Conservation (phyloP, 2,329 filamentous ascomycete genomes). For the Neoascochyta sp. region DNA sequence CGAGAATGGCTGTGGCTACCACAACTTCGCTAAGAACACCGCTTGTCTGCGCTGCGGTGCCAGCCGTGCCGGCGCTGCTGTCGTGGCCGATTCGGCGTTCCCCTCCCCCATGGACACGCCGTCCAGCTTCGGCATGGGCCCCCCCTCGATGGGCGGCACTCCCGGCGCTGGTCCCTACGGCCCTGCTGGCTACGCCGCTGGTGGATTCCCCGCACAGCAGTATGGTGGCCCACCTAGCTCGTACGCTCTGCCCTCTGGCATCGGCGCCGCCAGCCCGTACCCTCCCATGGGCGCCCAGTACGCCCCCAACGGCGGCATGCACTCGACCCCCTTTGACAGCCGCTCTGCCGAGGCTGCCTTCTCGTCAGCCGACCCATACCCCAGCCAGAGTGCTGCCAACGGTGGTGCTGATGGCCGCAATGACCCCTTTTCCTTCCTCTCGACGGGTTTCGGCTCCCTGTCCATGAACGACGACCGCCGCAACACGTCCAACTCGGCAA, state of each 20-base stretch:
- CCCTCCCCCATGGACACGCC: conserved; percentile 84
- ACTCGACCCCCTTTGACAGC: conserved; percentile 87
- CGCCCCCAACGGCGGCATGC: conserved; percentile 70
- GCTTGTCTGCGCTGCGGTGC: conserved; percentile 95
- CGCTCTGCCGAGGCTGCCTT: conserved; percentile 93
- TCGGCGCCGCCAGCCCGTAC: conserved; percentile 76
- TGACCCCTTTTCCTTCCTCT: conserved; percentile 78
- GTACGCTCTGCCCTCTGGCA: conserved; percentile 81
- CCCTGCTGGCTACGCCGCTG: conserved; percentile 63
- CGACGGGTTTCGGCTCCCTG: conserved; percentile 67
- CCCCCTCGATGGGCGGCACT: conserved; percentile 78
- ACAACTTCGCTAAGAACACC: conserved; percentile 99
- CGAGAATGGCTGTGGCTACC: conserved; percentile 93
- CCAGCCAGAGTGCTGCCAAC: conserved; percentile 68
- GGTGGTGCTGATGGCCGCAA: conserved; percentile 63
- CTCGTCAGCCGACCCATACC: conserved; percentile 79
- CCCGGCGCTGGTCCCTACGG: conserved; percentile 68
- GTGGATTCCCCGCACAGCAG: conserved; percentile 64
- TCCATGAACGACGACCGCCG: conserved; percentile 61
- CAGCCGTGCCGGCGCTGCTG: conserved; percentile 85
- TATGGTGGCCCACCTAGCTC: conserved; percentile 85
- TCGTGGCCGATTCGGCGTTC: conserved; percentile 91
- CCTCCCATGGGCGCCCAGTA: conserved; percentile 73
- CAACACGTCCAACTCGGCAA: conserved; percentile 40
- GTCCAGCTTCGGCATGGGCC: conserved; percentile 79